Evolutionary conservation across 352 stramenopile species (phyloP), one percentile per base, ranked within the genome.

Genomic region (Globisporangium viniferum): DNA sequence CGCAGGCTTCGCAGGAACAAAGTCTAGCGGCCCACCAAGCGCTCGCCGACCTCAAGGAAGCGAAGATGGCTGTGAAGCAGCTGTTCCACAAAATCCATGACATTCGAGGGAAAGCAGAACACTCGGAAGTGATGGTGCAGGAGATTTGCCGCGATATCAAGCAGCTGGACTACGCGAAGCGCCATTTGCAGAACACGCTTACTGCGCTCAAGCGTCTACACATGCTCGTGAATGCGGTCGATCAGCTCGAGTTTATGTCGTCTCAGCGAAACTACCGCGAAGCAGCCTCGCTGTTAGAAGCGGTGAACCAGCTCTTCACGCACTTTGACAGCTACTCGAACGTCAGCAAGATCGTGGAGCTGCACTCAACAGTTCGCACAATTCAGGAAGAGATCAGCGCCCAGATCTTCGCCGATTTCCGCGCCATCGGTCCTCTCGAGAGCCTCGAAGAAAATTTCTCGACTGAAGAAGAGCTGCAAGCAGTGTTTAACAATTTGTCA

Each of bases 91-190:
- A 98, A 66, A 98, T 99, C 49, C 75, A 89, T 44, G 86, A 97
- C 46, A 98, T 99, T 46, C 90, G 93, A 73, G 73, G 76, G 31
- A 99, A 99, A 77, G 97, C 97, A 10, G 88, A 97, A 64, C 93
- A 98, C 73, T 98, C 86, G 31, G 97, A 99, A 75, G 74, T 93
- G 51, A 98, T 99, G 81, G 97, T 99, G 10, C 81, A 99, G 63
- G 96, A 99, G 78, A 99, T 99, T 59, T 99, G 97, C 61, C 84
- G 92, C 29, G 98, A 99, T 77, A 99, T 99, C 76, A 99, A 99
- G 78, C 92, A 98, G 64, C 86, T 99, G 10, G 98, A 99, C 88
- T 97, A 96, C 72, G 97, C 97, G 51, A 99, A 99, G 77, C 88
- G 91, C 22, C 96, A 99, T 67, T 82, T 99, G 64, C 94, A 98